Evolutionary conservation across 2,329 filamentous ascomycete genomes (phyloP).

Genomic region (Diaporthe caulivora): DNA sequence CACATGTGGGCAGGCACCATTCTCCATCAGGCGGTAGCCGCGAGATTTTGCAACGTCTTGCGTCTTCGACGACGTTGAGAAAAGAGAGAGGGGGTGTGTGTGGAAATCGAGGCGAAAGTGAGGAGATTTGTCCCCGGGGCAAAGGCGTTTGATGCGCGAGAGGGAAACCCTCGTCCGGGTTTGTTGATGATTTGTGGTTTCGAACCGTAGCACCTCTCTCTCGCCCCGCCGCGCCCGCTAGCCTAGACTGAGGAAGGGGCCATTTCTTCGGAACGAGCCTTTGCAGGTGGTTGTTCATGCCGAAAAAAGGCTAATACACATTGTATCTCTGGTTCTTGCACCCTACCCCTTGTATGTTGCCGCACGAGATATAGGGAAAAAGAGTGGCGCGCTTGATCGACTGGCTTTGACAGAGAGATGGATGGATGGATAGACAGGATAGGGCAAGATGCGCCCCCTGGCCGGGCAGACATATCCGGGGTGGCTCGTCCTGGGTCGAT

Average conservation of each 20-base stretch:
- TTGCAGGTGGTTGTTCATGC: slow-evolving; percentile 27
- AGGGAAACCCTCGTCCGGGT: slow-evolving; percentile 15
- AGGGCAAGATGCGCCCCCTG: neutral
- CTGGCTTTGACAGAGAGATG: neutral
- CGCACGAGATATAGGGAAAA: neutral
- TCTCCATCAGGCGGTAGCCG: neutral
- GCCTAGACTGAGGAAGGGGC: neutral
- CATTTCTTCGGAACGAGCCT: slow-evolving; percentile 28
- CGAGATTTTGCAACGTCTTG: neutral
- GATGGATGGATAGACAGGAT: neutral
- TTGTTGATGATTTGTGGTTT: slow-evolving; percentile 11
- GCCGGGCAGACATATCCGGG: neutral
- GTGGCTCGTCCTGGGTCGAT: neutral
- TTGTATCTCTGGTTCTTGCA: neutral
- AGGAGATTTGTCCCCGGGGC: slow-evolving; percentile 3
- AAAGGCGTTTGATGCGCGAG: slow-evolving; percentile 16
- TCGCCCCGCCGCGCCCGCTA: slow-evolving; percentile 1
- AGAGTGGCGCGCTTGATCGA: slow-evolving; percentile 8
- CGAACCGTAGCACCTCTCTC: neutral
- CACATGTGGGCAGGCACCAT: neutral
- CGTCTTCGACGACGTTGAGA: neutral
- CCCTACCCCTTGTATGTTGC: neutral
- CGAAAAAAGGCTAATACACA: slow-evolving; percentile 9
- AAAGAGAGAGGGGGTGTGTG: neutral
- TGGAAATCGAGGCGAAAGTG: neutral